These are phyloP conservation scores for Sideroxylon spinosum DNA, from an alignment of 179 eudicot genomes.

Conservation along the genomic window DNA sequence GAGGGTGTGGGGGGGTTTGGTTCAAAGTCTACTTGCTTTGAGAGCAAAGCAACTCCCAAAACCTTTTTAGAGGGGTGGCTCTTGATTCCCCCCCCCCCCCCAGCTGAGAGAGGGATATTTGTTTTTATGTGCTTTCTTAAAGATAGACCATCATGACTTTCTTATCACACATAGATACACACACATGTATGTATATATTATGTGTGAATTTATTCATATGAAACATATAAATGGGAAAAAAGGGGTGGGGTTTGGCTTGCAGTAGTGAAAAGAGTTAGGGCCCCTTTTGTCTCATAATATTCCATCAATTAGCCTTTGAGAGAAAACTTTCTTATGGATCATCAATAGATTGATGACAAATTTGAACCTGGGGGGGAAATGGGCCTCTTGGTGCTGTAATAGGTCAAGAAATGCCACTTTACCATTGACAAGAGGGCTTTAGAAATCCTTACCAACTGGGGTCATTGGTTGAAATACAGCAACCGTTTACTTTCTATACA, in stretches of 20 bases:
- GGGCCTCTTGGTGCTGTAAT: conserved; percentile 1
- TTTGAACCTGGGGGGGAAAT: conserved; percentile 19
- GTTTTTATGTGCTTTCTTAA: conserved; percentile 47
- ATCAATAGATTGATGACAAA: conserved; percentile 10
- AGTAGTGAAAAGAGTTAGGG: conserved; percentile 23
- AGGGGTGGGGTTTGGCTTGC: conserved; percentile 24
- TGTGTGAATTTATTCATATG: not conserved
- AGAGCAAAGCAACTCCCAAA: conserved; percentile 29
- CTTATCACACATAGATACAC: conserved; percentile 17
- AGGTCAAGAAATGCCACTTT: conserved; percentile 3
- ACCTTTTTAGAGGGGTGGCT: conserved; percentile 22
- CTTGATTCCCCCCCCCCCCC: conserved; percentile 17
- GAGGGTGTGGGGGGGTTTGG: not conserved
- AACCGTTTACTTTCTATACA: conserved; percentile 4
- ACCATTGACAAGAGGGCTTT: not conserved
- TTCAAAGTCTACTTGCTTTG: conserved; percentile 32
- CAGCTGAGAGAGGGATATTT: conserved; percentile 36
- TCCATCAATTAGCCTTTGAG: conserved; percentile 21
- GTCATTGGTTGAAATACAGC: conserved; percentile 18
- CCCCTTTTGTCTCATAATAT: conserved; percentile 15
- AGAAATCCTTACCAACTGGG: conserved; percentile 19
- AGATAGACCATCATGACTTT: conserved; percentile 45
- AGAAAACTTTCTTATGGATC: conserved; percentile 7
- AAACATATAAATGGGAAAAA: not conserved
- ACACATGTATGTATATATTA: not conserved